Conservation (phyloP, 371 early-diverging fungal species). For the Blakeslea trispora region DNA sequence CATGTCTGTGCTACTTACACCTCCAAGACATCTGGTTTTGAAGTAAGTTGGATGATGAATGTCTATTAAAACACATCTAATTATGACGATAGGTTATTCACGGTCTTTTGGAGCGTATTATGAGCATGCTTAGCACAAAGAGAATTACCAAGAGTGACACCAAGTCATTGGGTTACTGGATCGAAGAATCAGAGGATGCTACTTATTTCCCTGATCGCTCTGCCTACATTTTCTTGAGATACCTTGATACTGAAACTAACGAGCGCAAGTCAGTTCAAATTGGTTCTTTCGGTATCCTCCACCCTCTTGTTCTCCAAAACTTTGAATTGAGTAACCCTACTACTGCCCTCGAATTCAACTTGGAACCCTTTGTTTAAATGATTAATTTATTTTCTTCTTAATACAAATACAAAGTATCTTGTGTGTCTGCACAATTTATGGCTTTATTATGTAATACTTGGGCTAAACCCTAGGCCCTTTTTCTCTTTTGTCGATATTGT, state of each 20-base stretch:
- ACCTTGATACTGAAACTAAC: conserved; percentile 38
- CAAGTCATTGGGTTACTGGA: conserved; percentile 72
- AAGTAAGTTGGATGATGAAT: conserved; percentile 49
- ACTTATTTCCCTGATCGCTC: conserved; percentile 94
- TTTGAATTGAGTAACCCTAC: conserved; percentile 89
- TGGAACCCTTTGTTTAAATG: conserved; percentile 92
- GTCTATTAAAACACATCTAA: not conserved
- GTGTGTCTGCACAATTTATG: too few species aligned
- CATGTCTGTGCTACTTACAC: conserved; percentile 89
- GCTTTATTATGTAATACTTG: too few species aligned
- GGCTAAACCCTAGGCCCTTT: too few species aligned
- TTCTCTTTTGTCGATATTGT: too few species aligned
- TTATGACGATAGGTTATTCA: conserved; percentile 67
- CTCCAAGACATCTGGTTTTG: conserved; percentile 90
- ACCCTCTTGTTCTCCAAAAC: conserved; percentile 87
- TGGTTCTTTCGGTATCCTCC: conserved; percentile 92
- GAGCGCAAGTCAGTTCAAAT: conserved; percentile 59
- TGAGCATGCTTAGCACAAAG: conserved; percentile 76
- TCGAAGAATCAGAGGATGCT: conserved; percentile 76
- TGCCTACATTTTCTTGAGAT: conserved; percentile 81
- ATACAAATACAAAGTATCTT: too few species aligned
- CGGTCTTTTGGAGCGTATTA: conserved; percentile 89
- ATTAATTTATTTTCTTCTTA: conserved; percentile 1
- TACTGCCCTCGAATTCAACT: conserved; percentile 90
- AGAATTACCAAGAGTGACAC: conserved; percentile 47